Evolutionary conservation across 1,139 yeast genomes (phyloP).

Genomic region (Meyerozyma guilliermondii): DNA sequence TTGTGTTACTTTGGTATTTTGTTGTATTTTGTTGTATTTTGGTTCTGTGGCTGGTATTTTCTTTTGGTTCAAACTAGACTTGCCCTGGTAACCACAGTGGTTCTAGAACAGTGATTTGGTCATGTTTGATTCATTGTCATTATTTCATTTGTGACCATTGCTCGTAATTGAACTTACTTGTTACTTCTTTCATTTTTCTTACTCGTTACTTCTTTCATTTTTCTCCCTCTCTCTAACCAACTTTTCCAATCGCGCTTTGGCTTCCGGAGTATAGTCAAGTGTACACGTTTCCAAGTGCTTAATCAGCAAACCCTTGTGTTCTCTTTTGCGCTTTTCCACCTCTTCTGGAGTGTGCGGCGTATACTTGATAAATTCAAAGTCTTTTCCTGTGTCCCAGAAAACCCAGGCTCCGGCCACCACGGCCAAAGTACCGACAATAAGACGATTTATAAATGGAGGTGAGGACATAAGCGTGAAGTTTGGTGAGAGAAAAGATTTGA

Average conservation of each 20-base stretch:
- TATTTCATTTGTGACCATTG: too few relatives aligned
- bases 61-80: too few relatives aligned
- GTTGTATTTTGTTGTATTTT: too few relatives aligned
- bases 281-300: conserved; percentile 32
- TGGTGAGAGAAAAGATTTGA: neutral
- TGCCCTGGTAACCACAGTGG: too few relatives aligned
- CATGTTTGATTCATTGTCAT: too few relatives aligned
- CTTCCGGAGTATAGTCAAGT: conserved; percentile 42
- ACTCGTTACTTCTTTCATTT: conserved; percentile 1
- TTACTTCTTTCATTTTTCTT: neutral
- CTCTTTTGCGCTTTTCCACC: conserved; percentile 32
- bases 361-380: conserved; percentile 36
- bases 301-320: conserved; percentile 27
- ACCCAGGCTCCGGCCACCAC: conserved; percentile 28
- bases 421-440: conserved; percentile 37
- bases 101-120: too few relatives aligned
- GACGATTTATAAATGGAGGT: conserved; percentile 30
- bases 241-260: conserved; percentile 27
- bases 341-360: conserved; percentile 38
- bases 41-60: too few relatives aligned
- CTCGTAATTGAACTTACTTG: too few relatives aligned
- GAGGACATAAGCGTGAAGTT: conserved; percentile 14
- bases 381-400: conserved; percentile 31
- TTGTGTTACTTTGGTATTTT: too few relatives aligned
- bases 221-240: conserved; percentile 17